Base-by-base conservation (phyloP, 208 protist genomes). In the Leishmania martiniquensis region DNA sequence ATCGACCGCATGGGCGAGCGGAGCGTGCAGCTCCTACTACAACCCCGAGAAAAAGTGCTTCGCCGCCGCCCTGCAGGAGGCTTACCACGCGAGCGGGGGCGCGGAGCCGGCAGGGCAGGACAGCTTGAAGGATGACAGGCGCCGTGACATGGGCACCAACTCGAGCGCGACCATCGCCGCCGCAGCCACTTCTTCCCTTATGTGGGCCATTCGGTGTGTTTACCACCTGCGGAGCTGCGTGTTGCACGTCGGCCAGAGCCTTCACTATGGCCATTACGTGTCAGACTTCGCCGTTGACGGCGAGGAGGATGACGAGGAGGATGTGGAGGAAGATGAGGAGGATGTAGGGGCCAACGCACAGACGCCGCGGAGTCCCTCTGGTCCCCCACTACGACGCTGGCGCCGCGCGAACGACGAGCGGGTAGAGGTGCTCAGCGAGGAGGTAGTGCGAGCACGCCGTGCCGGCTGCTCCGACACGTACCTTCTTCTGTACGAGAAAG, bases 181-280 rank as follows among this genome's bases (percentile, higher is more conserved):
- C 22, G 70, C n/a, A 44, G 44, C 73, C 17, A 42, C 62, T 55
- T 47, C 66, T 39, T 34, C 52, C 44, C n/a, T 25, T 57, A 75
- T 51, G 59, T 75, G 54, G 63, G 88, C 45, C 67, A 83, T 67
- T 67, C 82, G 55, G 54, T 88, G 57, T 65, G 85, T 72, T n/a
- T 95, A 93, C 70, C 77, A 63, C 0, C 80, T 95, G 13, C 78
- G 83, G 29, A 84, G 86, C 52, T 69, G 80, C 37, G 87, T 95
- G 12, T 70, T 87, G 49, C 91, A 95, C 68, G 79, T 89, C n/a
- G 91, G 91, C 17, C 39, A 39, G 3, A 82, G 72, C 25, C 80
- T 92, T 6, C 69, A 91, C 62, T 87, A 68, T 57, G 91, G 91
- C 10, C 91, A 95, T 82, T 95, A 95, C 82, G 81, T 93, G 2